A percentile compares a stretch with the other conserved stretches of the same genome.
Evolutionary conservation across 2,329 filamentous ascomycete genomes (phyloP).

Genomic region (Elsinoe necatrix): DNA sequence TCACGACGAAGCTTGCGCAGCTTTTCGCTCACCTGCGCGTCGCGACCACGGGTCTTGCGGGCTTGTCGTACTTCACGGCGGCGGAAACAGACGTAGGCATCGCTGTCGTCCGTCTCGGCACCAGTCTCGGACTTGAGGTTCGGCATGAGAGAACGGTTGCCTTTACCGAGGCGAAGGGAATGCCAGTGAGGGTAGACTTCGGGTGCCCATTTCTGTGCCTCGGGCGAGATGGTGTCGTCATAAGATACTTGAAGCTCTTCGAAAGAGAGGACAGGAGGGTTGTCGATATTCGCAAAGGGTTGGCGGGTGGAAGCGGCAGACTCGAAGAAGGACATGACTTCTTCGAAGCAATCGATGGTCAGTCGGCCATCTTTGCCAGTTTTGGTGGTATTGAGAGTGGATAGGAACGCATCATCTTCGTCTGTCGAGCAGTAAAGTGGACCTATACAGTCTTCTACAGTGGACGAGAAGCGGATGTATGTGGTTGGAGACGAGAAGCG

Average conservation of each 20-base stretch:
- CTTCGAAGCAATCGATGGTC: conserved; percentile 86
- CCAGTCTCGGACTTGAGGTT: conserved; percentile 88
- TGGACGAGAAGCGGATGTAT: conserved; percentile 96
- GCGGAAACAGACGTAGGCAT: conserved; percentile 97
- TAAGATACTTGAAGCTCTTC: conserved; percentile 55
- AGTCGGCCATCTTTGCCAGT: conserved; percentile 51
- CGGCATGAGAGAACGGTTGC: conserved; percentile 66
- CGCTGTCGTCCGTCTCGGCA: conserved; percentile 86
- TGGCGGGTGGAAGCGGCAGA: conserved; percentile 74
- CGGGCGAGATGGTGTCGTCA: conserved; percentile 46
- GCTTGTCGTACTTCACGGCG: conserved; percentile 88
- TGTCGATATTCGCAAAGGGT: conserved; percentile 84
- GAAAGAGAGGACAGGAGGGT: conserved; percentile 61
- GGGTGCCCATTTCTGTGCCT: conserved; percentile 56
- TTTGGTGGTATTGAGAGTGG: conserved; percentile 71
- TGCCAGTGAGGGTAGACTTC: conserved; percentile 89
- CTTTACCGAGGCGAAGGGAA: conserved; percentile 54
- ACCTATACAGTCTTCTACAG: conserved; percentile 88
- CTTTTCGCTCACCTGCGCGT: conserved; percentile 90
- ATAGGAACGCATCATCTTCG: conserved; percentile 80
- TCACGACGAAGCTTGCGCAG: conserved; percentile 85
- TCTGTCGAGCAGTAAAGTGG: conserved; percentile 90
- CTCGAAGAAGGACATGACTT: conserved; percentile 91
- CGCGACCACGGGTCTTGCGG: conserved; percentile 86
- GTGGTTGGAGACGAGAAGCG: conserved; percentile 76